Base-by-base conservation (phyloP, 768 basidiomycete genomes). In the Auricularia cornea region DNA sequence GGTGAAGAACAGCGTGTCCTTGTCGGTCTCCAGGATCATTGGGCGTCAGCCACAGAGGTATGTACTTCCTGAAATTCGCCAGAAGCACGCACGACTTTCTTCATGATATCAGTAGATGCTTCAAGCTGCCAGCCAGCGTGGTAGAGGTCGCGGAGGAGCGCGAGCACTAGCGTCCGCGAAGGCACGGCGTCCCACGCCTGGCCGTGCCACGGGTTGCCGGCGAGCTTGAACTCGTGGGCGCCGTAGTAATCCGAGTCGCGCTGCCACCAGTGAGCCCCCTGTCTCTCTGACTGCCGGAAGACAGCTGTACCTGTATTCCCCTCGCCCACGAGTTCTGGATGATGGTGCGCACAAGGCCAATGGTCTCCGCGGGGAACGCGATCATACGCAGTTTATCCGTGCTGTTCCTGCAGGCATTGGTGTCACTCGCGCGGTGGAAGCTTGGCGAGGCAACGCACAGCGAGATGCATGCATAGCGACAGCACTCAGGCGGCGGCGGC, bases 1-100 rank as follows among this genome's bases (percentile, higher is more conserved):
- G 54, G 64, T 65, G 59, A 72, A 69, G 61, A 72, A 65, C 32
- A 73, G n/a, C 6, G 70, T 70, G 59, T 72, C 71, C 56, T 73
- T 73, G 60, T 72, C 71, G 26, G 16, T 65, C 11, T 62, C 31
- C 8, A 26, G n/a, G n/a, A n/a, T n/a, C n/a, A n/a, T n/a, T n/a
- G n/a, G n/a, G n/a, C n/a, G n/a, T n/a, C n/a, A n/a, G n/a, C n/a
- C n/a, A n/a, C n/a, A n/a, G n/a, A n/a, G n/a, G n/a, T n/a, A n/a
- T n/a, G n/a, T n/a, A n/a, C n/a, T n/a, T n/a, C n/a, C n/a, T n/a
- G n/a, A n/a, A n/a, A n/a, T n/a, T n/a, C n/a, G n/a, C n/a, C n/a
- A n/a, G n/a, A 20, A 6, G 12, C 6, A 20, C 44, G 28, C 8
- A 57, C 54, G 26, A 10, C 12, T 26, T 57, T 57, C 59, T 72